phyloP scores from a whole-genome alignment of 768 basidiomycete species.

The Rhizopogon vinicolor region DNA sequence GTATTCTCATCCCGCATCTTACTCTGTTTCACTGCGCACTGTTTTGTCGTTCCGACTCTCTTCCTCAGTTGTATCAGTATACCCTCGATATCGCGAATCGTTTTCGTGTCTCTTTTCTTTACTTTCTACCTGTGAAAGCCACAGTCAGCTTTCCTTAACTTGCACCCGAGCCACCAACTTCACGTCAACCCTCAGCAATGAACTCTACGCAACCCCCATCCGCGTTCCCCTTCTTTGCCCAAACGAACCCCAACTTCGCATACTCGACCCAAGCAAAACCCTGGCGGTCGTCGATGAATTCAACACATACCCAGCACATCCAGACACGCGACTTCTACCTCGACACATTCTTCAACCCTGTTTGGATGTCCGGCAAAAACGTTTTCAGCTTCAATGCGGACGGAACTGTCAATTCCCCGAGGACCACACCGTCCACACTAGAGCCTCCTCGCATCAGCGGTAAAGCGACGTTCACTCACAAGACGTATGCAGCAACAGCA shows the following conservation, averaged over 20 bases:
- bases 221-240: not conserved
- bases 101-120: too few species aligned
- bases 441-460: not conserved
- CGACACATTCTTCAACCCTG: constrained; percentile 38
- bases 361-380: constrained; percentile 29
- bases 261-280: not conserved
- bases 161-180: not conserved
- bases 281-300: not conserved
- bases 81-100: not conserved
- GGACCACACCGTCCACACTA: not conserved
- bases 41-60: not conserved
- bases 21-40: not conserved
- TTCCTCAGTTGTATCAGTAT: not conserved
- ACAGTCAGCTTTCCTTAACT: not conserved
- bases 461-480: not conserved
- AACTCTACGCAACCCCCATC: not conserved
- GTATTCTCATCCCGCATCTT: not conserved
- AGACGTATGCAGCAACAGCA: not conserved
- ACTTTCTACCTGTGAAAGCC: not conserved
- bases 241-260: not conserved
- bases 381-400: constrained; percentile 18
- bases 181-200: not conserved
- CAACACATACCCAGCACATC: not conserved
- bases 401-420: constrained; percentile 11
- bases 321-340: constrained; percentile 39